A percentile compares a stretch with the other conserved stretches of the same genome.
phyloP scores from a whole-genome alignment of 2,329 filamentous ascomycete genomes.

The Fusarium mexicanum region DNA sequence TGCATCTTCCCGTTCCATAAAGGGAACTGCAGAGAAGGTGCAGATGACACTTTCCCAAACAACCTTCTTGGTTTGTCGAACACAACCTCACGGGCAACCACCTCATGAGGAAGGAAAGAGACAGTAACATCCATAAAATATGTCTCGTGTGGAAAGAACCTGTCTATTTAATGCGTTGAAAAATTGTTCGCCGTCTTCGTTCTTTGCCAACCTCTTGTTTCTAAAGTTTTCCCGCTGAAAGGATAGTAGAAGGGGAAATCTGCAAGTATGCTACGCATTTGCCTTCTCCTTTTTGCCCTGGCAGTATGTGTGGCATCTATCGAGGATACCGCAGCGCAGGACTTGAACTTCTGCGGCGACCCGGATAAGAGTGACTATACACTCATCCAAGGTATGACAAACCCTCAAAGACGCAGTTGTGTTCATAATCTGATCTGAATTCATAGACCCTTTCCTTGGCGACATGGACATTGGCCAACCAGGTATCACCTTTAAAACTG shows the following conservation, averaged over 20 bases:
- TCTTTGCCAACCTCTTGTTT: neutral
- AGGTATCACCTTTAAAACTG: slow-evolving; percentile 11
- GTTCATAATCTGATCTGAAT: neutral
- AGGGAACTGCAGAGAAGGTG: neutral
- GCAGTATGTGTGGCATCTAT: neutral
- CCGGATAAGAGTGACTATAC: slow-evolving; percentile 22
- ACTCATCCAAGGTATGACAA: slow-evolving; percentile 14
- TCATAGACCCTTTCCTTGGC: slow-evolving; percentile 29
- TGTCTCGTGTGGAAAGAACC: neutral
- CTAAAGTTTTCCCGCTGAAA: neutral
- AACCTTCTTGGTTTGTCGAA: neutral
- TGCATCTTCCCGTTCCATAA: neutral
- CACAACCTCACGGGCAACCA: neutral
- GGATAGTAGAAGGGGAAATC: neutral
- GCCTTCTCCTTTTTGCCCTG: neutral
- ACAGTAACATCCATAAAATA: neutral
- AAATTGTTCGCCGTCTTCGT: neutral
- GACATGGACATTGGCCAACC: slow-evolving; percentile 28
- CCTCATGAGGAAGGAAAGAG: neutral
- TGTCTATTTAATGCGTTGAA: neutral
- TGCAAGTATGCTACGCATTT: neutral
- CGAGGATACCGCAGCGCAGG: neutral
- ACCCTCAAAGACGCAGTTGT: neutral
- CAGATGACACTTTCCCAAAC: neutral
- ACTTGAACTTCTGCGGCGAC: neutral